A percentile compares a stretch with the other conserved stretches of the same genome.
phyloP scores from a whole-genome alignment of 2,329 filamentous ascomycete species.

The Penicillium concentricum region DNA sequence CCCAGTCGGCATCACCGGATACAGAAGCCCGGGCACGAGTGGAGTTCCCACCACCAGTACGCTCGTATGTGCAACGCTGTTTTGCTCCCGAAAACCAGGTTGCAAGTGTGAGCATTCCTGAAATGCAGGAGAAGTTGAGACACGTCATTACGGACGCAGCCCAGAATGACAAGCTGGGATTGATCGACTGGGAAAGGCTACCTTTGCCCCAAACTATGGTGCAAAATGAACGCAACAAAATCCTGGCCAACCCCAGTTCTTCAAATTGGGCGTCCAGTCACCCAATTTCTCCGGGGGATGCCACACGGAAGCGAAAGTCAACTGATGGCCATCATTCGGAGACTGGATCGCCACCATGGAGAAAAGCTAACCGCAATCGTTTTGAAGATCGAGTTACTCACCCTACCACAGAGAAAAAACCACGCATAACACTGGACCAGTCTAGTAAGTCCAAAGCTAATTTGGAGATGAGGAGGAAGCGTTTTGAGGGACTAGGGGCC shows the following conservation, averaged over 20 bases:
- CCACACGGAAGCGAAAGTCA: conserved; percentile 79
- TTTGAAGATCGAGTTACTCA: conserved; percentile 77
- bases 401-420: conserved; percentile 52
- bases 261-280: conserved; percentile 35
- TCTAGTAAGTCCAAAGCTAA: conserved; percentile 87
- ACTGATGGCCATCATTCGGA: conserved; percentile 58
- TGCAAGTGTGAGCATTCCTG: conserved; percentile 59
- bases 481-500: conserved; percentile 65
- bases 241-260: conserved; percentile 48
- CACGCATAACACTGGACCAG: conserved; percentile 52
- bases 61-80: conserved; percentile 83
- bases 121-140: conserved; percentile 84
- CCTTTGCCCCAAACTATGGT: conserved; percentile 84
- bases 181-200: conserved; percentile 78
- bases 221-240: conserved; percentile 61
- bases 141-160: conserved; percentile 80
- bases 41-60: conserved; percentile 79
- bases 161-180: conserved; percentile 67
- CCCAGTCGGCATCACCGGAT: conserved; percentile 30
- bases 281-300: conserved; percentile 27
- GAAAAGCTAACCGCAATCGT: conserved; percentile 62
- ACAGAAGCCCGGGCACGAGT: conserved; percentile 54
- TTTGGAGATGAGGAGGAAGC: conserved; percentile 83
- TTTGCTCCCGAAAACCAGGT: conserved; percentile 74
- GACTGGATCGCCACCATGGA: conserved; percentile 67